phyloP scores from a whole-genome alignment of 306 rosid species.

The Pterocarpus macrocarpus region DNA sequence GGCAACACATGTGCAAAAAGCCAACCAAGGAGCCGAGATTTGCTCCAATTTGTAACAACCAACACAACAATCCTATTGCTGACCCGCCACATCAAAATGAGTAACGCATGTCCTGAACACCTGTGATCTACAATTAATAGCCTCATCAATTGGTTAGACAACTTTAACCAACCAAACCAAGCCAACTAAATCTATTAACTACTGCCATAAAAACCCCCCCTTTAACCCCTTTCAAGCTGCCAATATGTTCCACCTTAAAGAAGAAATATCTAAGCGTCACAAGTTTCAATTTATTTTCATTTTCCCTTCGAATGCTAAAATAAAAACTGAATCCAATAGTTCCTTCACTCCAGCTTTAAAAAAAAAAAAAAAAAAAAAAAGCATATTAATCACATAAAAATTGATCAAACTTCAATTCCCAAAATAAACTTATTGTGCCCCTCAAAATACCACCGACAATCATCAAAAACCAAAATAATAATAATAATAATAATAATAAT shows the following conservation, averaged over 20 bases:
- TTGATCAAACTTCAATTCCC: conserved; percentile 39
- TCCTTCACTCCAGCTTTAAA: neutral
- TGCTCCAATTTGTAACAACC: conserved; percentile 20
- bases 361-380: neutral
- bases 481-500: too few relatives aligned
- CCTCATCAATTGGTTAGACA: conserved; percentile 29
- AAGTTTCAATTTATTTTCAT: conserved; percentile 9
- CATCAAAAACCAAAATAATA: neutral
- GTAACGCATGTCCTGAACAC: conserved; percentile 23
- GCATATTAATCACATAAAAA: neutral
- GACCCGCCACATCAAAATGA: conserved; percentile 22
- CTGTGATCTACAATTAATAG: conserved; percentile 39
- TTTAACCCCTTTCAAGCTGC: conserved; percentile 7
- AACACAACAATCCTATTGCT: neutral
- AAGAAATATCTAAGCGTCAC: conserved; percentile 20
- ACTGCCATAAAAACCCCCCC: neutral
- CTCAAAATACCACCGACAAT: neutral
- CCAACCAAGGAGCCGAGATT: neutral
- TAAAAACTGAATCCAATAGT: neutral
- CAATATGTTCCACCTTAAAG: conserved; percentile 13
- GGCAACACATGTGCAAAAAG: neutral
- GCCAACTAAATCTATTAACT: conserved; percentile 15
- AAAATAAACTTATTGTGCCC: neutral
- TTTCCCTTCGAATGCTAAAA: neutral
- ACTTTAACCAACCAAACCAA: conserved; percentile 40